A percentile compares a stretch with the other conserved stretches of the same genome.
Evolutionary conservation across 1,284 basidiomycete species (phyloP).

Genomic region (Peniophora sp.): DNA sequence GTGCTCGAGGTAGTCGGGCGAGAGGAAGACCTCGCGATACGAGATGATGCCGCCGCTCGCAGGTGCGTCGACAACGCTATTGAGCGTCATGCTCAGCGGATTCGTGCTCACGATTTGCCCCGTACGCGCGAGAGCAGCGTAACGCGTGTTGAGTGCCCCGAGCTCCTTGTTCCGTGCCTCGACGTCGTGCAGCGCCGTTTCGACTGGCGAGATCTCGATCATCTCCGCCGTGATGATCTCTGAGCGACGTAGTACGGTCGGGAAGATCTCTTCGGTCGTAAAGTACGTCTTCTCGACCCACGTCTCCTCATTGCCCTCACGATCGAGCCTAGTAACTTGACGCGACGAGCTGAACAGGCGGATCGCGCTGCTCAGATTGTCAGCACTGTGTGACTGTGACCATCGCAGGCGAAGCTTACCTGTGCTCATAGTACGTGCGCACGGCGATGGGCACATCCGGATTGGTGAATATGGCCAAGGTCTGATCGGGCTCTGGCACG

Average conservation of each 20-base stretch:
- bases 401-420: slow-evolving; percentile 31
- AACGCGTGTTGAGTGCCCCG: slow-evolving; percentile 60
- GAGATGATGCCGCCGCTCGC: slow-evolving; percentile 69
- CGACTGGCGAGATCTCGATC: slow-evolving; percentile 81
- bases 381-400: neutral
- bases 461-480: slow-evolving; percentile 76
- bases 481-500: slow-evolving; percentile 77
- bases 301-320: slow-evolving; percentile 61
- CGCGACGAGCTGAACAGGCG: slow-evolving; percentile 77
- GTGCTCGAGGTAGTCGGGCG: slow-evolving; percentile 55
- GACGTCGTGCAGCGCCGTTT: slow-evolving; percentile 79
- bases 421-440: slow-evolving; percentile 83
- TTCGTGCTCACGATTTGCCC: slow-evolving; percentile 71
- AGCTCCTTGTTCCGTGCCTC: slow-evolving; percentile 74
- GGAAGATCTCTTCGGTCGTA: slow-evolving; percentile 86
- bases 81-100: slow-evolving; percentile 81
- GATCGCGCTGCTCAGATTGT: slow-evolving; percentile 48
- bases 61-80: slow-evolving; percentile 82
- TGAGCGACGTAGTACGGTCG: slow-evolving; percentile 85
- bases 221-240: slow-evolving; percentile 77
- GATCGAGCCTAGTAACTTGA: slow-evolving; percentile 52
- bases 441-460: slow-evolving; percentile 79
- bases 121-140: slow-evolving; percentile 72
- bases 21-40: slow-evolving; percentile 76
- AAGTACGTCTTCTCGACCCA: slow-evolving; percentile 89